Percentiles rank a stretch among this genome's conserved stretches.
These are phyloP conservation scores for Apiospora malaysiana DNA, from an alignment of 2,329 filamentous ascomycete genomes.

Conservation along the genomic window DNA sequence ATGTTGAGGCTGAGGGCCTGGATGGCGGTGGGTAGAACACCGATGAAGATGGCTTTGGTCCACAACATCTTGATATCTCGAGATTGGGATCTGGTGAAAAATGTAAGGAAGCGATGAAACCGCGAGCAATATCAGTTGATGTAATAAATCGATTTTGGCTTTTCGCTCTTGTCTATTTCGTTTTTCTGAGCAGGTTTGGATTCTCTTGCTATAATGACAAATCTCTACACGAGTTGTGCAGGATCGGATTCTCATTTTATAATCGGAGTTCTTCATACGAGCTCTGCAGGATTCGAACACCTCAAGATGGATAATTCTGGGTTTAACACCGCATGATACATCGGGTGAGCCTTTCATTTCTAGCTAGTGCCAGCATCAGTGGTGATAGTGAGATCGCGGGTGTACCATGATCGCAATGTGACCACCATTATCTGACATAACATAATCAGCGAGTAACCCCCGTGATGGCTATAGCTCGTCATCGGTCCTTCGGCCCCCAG, in stretches of 20 bases:
- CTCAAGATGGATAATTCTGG: background rate
- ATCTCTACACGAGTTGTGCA: background rate
- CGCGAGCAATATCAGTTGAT: background rate
- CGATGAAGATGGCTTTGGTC: background rate
- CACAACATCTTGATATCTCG: background rate
- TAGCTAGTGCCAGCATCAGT: background rate
- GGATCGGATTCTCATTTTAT: background rate
- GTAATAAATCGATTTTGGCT: background rate
- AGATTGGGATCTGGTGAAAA: background rate
- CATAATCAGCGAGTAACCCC: background rate
- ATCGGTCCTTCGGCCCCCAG: background rate
- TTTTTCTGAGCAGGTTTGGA: no score
- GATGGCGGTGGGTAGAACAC: background rate
- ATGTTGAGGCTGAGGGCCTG: slow-evolving; percentile 42
- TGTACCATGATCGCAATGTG: background rate
- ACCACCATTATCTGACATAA: background rate
- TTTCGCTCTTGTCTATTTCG: no score
- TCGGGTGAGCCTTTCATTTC: background rate
- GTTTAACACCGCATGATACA: background rate
- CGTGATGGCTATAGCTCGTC: background rate
- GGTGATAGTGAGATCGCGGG: background rate
- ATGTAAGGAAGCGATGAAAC: background rate
- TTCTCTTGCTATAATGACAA: no score
- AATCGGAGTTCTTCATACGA: background rate
- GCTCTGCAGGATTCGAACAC: background rate